Evolutionary conservation across 768 basidiomycete genomes (phyloP).

Genomic region (Tulasnella sp.): DNA sequence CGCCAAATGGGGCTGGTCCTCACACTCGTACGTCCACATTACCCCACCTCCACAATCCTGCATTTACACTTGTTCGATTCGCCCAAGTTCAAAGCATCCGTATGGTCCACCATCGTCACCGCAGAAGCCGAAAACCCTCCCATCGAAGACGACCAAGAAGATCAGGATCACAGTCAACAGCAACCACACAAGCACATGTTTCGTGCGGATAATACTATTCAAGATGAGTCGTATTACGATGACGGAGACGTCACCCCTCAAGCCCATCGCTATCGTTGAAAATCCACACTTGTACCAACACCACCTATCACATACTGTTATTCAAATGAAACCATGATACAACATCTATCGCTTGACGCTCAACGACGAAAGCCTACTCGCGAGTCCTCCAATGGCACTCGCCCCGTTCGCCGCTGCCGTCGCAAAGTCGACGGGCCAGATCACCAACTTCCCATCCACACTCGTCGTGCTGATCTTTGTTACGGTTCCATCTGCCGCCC

Average conservation of each 20-base stretch:
- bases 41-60: neutral
- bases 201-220: neutral
- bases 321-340: neutral
- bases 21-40: conserved; percentile 53
- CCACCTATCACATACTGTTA: neutral
- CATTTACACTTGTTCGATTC: neutral
- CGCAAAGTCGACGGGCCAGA: conserved; percentile 54
- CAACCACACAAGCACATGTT: too few relatives aligned
- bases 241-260: conserved; percentile 1
- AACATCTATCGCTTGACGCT: conserved; percentile 15
- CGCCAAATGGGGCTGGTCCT: conserved; percentile 91
- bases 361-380: conserved; percentile 40
- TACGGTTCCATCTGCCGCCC: conserved; percentile 41
- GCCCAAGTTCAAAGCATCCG: conserved; percentile 82
- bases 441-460: conserved; percentile 82
- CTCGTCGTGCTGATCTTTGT: conserved; percentile 78
- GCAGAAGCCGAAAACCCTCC: conserved; percentile 24
- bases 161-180: neutral
- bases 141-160: neutral
- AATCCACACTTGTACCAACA: neutral
- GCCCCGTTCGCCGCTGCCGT: conserved; percentile 33
- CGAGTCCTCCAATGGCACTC: conserved; percentile 29
- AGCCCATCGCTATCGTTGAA: conserved; percentile 4
- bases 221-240: conserved; percentile 3
- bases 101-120: conserved; percentile 69